A percentile compares a stretch with the other conserved stretches of the same genome.
Evolutionary conservation across 345 rosid genomes (phyloP).

Genomic region (Carallia brachiata): DNA sequence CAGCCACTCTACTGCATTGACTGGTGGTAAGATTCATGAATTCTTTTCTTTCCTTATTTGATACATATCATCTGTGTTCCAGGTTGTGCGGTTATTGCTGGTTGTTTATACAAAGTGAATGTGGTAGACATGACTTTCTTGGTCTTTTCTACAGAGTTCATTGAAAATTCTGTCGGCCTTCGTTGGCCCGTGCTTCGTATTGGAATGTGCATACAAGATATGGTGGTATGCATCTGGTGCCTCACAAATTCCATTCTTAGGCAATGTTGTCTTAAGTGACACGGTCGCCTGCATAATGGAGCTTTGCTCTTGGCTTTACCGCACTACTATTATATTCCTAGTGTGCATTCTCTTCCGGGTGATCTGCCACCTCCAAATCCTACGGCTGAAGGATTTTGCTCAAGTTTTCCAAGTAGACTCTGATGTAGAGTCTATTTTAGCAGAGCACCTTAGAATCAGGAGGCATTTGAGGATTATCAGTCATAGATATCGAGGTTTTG

Average conservation of each 20-base stretch:
- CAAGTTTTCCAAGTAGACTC: constrained; percentile 66
- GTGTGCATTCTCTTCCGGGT: constrained; percentile 84
- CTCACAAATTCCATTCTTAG: constrained; percentile 83
- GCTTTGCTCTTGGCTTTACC: constrained; percentile 85
- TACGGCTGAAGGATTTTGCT: constrained; percentile 83
- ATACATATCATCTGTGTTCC: no score
- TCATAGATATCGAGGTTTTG: constrained; percentile 68
- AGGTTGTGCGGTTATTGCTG: no score
- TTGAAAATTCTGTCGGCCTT: constrained; percentile 61
- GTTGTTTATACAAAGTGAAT: no score
- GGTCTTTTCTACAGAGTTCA: constrained; percentile 59
- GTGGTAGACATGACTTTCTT: neutral
- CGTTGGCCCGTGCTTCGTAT: constrained; percentile 70
- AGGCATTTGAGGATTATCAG: constrained; percentile 88
- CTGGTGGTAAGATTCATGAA: no score
- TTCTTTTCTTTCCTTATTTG: no score
- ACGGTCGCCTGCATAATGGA: constrained; percentile 78
- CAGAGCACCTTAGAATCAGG: constrained; percentile 81
- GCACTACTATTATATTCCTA: constrained; percentile 72
- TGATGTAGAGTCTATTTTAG: constrained; percentile 65
- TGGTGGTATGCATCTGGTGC: constrained; percentile 99
- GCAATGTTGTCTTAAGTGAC: constrained; percentile 72
- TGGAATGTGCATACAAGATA: constrained; percentile 76
- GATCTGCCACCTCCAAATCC: constrained; percentile 90
- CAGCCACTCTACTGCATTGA: no score